A percentile compares a stretch with the other conserved stretches of the same genome.
phyloP scores from a whole-genome alignment of 2,329 filamentous ascomycete species.

The Fusarium oxysporum region DNA sequence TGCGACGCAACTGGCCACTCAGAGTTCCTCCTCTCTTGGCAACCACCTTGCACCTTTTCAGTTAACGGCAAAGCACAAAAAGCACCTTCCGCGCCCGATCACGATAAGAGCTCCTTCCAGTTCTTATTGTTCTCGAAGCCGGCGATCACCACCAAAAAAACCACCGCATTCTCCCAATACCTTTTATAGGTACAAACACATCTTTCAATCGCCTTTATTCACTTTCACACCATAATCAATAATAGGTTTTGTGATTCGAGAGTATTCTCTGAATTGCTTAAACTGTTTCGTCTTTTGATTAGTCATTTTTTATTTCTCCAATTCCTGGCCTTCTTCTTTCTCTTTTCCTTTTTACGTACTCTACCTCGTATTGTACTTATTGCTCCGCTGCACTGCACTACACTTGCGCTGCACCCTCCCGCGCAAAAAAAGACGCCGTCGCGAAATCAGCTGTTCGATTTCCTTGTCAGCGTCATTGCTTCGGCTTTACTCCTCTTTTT shows the following conservation, averaged over 20 bases:
- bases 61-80: slow-evolving; percentile 36
- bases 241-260: slow-evolving; percentile 33
- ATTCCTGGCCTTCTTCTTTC: slow-evolving; percentile 2
- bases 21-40: slow-evolving; percentile 31
- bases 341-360: slow-evolving; percentile 8
- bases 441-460: slow-evolving; percentile 14
- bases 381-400: not conserved
- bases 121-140: slow-evolving; percentile 36
- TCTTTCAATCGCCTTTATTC: slow-evolving; percentile 7
- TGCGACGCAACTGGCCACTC: slow-evolving; percentile 21
- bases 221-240: slow-evolving; percentile 30
- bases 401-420: not conserved
- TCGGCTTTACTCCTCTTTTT: slow-evolving; percentile 29
- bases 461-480: slow-evolving; percentile 36
- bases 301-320: slow-evolving; percentile 20
- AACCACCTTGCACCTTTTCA: slow-evolving; percentile 30
- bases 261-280: slow-evolving; percentile 4
- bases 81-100: slow-evolving; percentile 36
- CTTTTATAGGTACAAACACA: not conserved
- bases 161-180: not conserved
- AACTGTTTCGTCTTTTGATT: slow-evolving; percentile 26
- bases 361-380: slow-evolving; percentile 8
- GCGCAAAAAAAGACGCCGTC: slow-evolving; percentile 9
- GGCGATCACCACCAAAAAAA: slow-evolving; percentile 30
- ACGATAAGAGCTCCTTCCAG: slow-evolving; percentile 35